Evolutionary conservation across 345 rosid species (phyloP).

Genomic region (Geranium brycei): DNA sequence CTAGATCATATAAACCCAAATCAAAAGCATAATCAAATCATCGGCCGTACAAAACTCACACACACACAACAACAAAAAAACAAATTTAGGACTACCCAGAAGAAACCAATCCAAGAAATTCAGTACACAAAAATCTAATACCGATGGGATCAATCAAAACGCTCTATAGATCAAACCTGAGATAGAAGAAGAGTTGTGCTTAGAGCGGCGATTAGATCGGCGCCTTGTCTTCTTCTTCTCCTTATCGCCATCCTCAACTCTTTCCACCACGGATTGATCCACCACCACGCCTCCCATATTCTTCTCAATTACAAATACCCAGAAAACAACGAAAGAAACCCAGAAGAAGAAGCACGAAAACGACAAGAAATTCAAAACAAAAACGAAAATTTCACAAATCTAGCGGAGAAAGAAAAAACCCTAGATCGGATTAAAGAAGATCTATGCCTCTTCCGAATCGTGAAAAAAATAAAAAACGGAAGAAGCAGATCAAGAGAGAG

Average conservation of each 20-base stretch:
- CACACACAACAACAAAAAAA: neutral
- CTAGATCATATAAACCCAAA: neutral
- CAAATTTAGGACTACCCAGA: neutral
- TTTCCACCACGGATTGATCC: slow-evolving; percentile 33
- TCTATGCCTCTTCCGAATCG: slow-evolving; percentile 38
- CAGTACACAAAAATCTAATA: neutral
- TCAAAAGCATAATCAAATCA: too few relatives aligned
- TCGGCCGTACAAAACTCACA: neutral
- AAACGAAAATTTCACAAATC: neutral
- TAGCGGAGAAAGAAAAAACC: neutral
- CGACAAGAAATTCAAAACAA: neutral
- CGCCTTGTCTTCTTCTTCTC: slow-evolving; percentile 59
- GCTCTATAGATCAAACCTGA: slow-evolving; percentile 5
- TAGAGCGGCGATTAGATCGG: slow-evolving; percentile 57
- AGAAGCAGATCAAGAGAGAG: slow-evolving; percentile 16
- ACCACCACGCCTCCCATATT: slow-evolving; percentile 27
- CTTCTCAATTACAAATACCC: neutral
- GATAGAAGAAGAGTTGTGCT: slow-evolving; percentile 25
- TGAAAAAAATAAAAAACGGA: slow-evolving; percentile 31
- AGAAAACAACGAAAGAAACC: slow-evolving; percentile 6
- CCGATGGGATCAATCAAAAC: neutral
- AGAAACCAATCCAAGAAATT: neutral
- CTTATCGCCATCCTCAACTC: slow-evolving; percentile 47
- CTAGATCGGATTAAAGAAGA: slow-evolving; percentile 11
- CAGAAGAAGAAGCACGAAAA: slow-evolving; percentile 1